phyloP scores from a whole-genome alignment of 331 rosid genomes.

The Pyracantha coccinea region DNA sequence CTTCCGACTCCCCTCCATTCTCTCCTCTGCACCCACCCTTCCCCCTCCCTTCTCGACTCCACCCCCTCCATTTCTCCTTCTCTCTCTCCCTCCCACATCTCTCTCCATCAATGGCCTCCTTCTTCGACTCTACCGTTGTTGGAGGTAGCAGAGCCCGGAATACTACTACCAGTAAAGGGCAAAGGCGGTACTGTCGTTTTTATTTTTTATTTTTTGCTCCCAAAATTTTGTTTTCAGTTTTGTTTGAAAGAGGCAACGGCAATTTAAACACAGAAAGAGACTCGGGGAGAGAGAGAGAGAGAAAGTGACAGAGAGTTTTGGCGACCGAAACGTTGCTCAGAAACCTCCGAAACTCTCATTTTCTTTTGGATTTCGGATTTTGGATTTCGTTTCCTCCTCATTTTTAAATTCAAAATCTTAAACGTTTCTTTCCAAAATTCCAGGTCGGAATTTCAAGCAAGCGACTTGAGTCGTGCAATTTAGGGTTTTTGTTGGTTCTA shows the following conservation, averaged over 20 bases:
- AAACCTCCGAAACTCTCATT: constrained; percentile 8
- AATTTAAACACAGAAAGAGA: constrained; percentile 27
- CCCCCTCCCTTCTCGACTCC: too few relatives aligned
- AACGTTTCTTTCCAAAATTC: neutral
- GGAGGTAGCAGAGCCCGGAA: too few relatives aligned
- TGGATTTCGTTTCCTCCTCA: neutral
- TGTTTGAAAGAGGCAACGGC: constrained; percentile 58
- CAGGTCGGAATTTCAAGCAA: constrained; percentile 9
- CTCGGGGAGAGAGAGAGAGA: neutral
- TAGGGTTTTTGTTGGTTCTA: constrained; percentile 21
- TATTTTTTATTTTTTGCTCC: too few relatives aligned
- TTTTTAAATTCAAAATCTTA: neutral
- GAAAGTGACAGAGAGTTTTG: neutral
- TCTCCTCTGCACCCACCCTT: too few relatives aligned
- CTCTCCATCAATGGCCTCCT: too few relatives aligned
- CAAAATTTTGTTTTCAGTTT: neutral
- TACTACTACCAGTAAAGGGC: too few relatives aligned
- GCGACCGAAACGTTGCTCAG: constrained; percentile 21
- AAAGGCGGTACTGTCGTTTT: too few relatives aligned
- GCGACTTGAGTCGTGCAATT: constrained; percentile 14
- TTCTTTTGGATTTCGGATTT: neutral
- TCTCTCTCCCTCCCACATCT: too few relatives aligned
- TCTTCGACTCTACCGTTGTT: too few relatives aligned
- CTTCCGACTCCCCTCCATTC: too few relatives aligned
- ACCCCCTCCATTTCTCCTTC: neutral